phyloP scores from a whole-genome alignment of 305 asterid genomes.

The Withania somnifera region DNA sequence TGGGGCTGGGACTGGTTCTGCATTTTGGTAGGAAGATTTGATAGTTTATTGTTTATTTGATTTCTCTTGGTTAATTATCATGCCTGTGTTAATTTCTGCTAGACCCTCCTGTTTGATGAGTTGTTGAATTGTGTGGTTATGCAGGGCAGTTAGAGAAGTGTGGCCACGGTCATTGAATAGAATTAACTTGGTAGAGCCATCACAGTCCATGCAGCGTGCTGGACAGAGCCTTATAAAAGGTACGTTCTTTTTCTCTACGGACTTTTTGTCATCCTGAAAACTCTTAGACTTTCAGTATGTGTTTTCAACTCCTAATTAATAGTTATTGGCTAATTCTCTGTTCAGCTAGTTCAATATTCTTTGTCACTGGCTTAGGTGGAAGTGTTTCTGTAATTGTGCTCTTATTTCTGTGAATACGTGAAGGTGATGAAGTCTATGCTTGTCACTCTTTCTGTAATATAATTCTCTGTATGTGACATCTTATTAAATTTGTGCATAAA shows the following conservation, averaged over 20 bases:
- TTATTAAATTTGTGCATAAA: neutral
- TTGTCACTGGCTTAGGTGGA: neutral
- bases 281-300: neutral
- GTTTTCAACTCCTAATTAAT: neutral
- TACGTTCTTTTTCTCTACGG: constrained; percentile 2
- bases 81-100: neutral
- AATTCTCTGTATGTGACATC: neutral
- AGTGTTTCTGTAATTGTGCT: neutral
- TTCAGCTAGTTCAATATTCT: neutral
- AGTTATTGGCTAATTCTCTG: neutral
- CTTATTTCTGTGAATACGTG: neutral
- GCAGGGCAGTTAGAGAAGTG: constrained; percentile 85
- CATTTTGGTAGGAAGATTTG: constrained; percentile 62
- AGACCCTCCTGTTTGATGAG: neutral
- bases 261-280: neutral
- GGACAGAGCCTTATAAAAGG: constrained; percentile 78
- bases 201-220: constrained; percentile 94
- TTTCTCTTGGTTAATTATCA: neutral
- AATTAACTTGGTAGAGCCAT: constrained; percentile 88
- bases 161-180: constrained; percentile 69
- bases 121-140: constrained; percentile 6
- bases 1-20: constrained; percentile 98
- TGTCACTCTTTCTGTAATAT: neutral
- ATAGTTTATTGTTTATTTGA: neutral
- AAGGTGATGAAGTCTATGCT: neutral